Base-by-base conservation (phyloP, 2,329 filamentous ascomycete species). In the Coniella lustricola region DNA sequence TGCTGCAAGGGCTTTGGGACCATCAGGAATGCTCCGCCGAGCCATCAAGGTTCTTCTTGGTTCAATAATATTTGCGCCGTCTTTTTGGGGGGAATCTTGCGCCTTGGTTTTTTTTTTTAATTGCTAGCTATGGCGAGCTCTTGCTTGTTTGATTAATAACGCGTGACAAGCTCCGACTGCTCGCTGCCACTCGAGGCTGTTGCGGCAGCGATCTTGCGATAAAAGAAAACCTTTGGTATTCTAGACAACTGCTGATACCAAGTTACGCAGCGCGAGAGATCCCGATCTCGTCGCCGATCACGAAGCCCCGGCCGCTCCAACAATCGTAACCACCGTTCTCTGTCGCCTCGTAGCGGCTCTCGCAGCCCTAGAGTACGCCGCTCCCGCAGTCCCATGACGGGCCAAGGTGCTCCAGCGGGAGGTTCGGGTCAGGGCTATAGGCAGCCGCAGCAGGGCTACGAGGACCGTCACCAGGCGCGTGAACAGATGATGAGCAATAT, bases 401-500 rank as follows among this genome's bases (percentile, higher is more conserved):
- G 76, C 65, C 76, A 83, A 70, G 83, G 81, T 65, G 75, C 82
- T 64, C 67, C 76, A 54, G 73, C 81, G 65, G 85, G 84, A 77
- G 86, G 84, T 74, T 77, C 83, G 69, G 81, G 79, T 65, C 72
- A 76, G 63, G 76, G 74, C 61, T 85, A 81, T 70, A 75, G 74
- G 66, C 79, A 77, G 62, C 77, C 80, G 60, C 81, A 84, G 68
- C 83, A 90, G 70, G 83, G 82, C 50, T 87, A 82, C 70, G 91
- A 97, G 68, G 90, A 95, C 63, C 84, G 90, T 62, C 75, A 81
- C 55, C 82, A 77, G 55, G 85, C 86, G 62, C 90, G 93, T 71
- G 90, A 95, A 71, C 85, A 90, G 67, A 96, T 95, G 89, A 94
- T 97, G 88, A 85, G 83, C 71, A 90, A 82, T 65, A 85, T 96